Percentiles rank a stretch among this genome's conserved stretches.
phyloP scores from a whole-genome alignment of 2,329 filamentous ascomycete species.

The Stemphylium lycopersici region DNA sequence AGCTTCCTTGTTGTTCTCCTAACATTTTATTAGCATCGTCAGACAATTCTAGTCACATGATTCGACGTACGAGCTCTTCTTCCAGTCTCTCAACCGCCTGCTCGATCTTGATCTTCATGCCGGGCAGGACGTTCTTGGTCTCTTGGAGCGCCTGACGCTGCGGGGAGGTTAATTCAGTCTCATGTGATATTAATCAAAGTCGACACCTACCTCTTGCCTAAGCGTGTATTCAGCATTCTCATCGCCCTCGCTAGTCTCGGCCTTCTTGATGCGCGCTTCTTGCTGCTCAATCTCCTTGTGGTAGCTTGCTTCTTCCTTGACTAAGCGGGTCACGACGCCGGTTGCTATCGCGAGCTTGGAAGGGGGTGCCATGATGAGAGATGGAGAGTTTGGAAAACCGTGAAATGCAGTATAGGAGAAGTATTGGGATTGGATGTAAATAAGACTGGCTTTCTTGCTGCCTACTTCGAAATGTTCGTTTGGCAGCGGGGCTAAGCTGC shows the following conservation, averaged over 20 bases:
- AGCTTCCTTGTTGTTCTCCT: constrained; percentile 52
- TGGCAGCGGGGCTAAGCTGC: constrained; percentile 21
- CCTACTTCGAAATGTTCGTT: constrained; percentile 21
- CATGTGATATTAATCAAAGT: not conserved
- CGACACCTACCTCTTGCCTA: constrained; percentile 76
- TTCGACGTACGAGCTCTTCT: constrained; percentile 70
- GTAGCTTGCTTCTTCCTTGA: constrained; percentile 92
- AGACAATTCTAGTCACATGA: too few relatives aligned
- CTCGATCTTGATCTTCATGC: constrained; percentile 72
- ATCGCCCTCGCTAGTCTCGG: constrained; percentile 67
- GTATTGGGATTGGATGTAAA: not conserved
- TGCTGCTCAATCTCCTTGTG: constrained; percentile 83
- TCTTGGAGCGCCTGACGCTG: constrained; percentile 84
- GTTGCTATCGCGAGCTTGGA: constrained; percentile 80
- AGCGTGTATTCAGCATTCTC: constrained; percentile 79
- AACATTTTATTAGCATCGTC: constrained; percentile 9
- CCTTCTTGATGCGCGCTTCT: constrained; percentile 70
- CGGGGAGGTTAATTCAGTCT: constrained; percentile 9
- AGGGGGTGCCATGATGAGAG: constrained; percentile 71
- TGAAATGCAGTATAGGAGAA: too few relatives aligned
- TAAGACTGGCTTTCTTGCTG: constrained; percentile 13
- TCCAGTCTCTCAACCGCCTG: constrained; percentile 76
- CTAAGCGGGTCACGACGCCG: constrained; percentile 77
- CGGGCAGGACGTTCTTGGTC: constrained; percentile 81
- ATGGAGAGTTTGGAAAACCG: too few relatives aligned